Conservation (phyloP, 305 asterid species). For the Solanum hybrid region DNA sequence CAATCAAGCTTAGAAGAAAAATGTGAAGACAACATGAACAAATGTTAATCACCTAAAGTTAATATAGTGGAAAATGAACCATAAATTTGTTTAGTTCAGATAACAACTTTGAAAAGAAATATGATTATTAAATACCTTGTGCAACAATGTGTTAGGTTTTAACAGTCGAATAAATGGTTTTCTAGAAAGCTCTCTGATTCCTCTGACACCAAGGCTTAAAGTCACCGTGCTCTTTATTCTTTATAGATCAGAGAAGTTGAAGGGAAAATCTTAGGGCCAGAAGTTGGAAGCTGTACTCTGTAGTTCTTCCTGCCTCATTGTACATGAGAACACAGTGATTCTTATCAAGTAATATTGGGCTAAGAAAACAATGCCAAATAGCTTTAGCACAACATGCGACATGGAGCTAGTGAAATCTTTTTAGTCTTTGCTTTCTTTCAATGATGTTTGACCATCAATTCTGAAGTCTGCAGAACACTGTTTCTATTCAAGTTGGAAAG, state of each 20-base stretch:
- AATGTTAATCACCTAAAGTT: background rate
- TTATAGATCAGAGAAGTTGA: background rate
- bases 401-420: background rate
- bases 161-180: background rate
- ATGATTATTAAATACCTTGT: background rate
- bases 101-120: background rate
- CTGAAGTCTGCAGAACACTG: background rate
- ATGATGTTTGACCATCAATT: background rate
- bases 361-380: background rate
- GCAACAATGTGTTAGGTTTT: background rate
- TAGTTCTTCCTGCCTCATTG: background rate
- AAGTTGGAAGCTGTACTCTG: background rate
- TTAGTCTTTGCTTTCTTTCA: background rate
- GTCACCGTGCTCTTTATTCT: background rate
- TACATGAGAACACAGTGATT: background rate
- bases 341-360: background rate
- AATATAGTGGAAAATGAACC: background rate
- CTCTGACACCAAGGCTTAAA: background rate
- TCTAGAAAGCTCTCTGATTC: background rate
- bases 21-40: background rate
- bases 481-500: constrained; percentile 1
- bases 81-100: background rate
- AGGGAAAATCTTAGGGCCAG: background rate
- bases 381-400: background rate
- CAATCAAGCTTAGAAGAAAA: background rate